Evolutionary conservation across 352 stramenopile species (phyloP).

Genomic region (Plasmopara viticola): DNA sequence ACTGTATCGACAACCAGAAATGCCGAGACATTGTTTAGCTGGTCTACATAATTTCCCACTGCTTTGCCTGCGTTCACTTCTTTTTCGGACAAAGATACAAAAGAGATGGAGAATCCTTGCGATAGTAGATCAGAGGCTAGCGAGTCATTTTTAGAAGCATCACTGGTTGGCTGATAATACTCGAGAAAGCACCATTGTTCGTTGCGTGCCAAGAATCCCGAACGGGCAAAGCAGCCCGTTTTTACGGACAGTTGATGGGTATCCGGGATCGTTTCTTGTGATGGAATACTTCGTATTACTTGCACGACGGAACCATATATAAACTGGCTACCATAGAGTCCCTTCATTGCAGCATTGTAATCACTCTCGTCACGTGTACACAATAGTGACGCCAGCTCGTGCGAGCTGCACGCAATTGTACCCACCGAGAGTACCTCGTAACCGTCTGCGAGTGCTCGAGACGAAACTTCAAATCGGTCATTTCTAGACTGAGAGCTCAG

Average conservation of each 20-base stretch:
- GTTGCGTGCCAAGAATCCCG: constrained; percentile 28
- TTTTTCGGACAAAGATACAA: constrained; percentile 22
- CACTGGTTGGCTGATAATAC: constrained; percentile 24
- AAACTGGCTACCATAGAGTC: constrained; percentile 28
- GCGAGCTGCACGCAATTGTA: no score
- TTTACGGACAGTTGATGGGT: constrained; percentile 31
- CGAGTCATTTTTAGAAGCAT: background rate
- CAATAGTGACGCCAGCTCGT: no score
- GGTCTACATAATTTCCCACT: constrained; percentile 28
- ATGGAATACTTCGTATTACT: no score
- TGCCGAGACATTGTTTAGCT: constrained; percentile 31
- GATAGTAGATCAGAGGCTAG: constrained; percentile 3
- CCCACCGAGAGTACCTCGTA: no score
- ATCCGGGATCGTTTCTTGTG: no score
- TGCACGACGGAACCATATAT: constrained; percentile 52
- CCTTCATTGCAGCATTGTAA: constrained; percentile 37
- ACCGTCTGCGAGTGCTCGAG: no score
- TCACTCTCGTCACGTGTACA: constrained; percentile 15
- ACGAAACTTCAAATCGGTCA: no score
- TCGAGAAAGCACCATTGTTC: constrained; percentile 52
- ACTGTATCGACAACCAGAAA: constrained; percentile 32
- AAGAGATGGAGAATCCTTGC: constrained; percentile 26
- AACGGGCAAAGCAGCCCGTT: constrained; percentile 36
- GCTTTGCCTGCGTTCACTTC: constrained; percentile 32
- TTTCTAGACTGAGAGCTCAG: no score